Evolutionary conservation across 2,329 filamentous ascomycete species (phyloP), one percentile per base, ranked within the genome.

Genomic region (Hypoxylon sp.): DNA sequence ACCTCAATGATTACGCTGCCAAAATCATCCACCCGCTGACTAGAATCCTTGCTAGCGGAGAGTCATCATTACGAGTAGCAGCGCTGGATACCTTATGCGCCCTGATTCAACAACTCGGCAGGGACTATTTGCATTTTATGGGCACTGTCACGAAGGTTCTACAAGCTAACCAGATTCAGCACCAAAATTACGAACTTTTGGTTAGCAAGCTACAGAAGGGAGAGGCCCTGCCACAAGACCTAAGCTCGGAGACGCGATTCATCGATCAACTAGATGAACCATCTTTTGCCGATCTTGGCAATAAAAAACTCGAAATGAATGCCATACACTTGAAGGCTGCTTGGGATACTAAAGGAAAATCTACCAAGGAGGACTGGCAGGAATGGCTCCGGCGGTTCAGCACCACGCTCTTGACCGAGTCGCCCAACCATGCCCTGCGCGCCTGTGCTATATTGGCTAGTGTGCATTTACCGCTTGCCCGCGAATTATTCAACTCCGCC

Each of bases 351-450:
- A 94, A 91, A 65, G 94, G 97, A 67, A 98, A 98, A 77, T 98
- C 95, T 0, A 99, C 96, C 9, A 94, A 94, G 75, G 96, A 99
- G 77, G 96, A 99, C 80, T 99, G 96, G 96, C 93, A 97, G 75
- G 96, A 99, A 79, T 99, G 96, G 96, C 93, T 99, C 80, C 90
- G 97, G 67, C 89, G 95, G 28, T 97, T 99, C 81, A 98, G 95
- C 77, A 95, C 97, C 34, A 97, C 97, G 61, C 85, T 99, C 6
- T 86, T 99, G 48, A 93, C 94, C 68, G 97, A 99, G 78, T 98
- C 94, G 1, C 97, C 96, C 2, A 97, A 98, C 71, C 96, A 98
- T 75, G 95, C 97, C 7, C 85, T 99, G 1, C 89, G 96, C 70
- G 96, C 96, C 46, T 99, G 97, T 78, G 96, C 95, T 41, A 93